Conservation (phyloP, 139 green algal genomes). For the Micractinium sp. region DNA sequence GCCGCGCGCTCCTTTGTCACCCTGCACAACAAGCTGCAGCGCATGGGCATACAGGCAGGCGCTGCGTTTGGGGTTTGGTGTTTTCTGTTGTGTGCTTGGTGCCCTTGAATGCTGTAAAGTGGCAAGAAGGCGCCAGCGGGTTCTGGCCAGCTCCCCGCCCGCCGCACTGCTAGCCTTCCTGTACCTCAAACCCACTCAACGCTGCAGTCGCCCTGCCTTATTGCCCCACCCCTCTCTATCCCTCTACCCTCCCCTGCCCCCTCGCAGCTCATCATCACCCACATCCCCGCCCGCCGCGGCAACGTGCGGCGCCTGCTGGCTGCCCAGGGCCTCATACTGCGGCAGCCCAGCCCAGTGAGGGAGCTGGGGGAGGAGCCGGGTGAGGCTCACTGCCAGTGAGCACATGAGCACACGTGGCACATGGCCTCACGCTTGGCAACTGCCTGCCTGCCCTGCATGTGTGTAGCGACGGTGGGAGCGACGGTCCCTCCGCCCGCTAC, state of each 20-base stretch:
- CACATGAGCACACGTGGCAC: too few species aligned
- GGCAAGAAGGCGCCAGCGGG: neutral
- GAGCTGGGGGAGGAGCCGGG: neutral
- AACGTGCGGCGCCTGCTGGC: conserved; percentile 51
- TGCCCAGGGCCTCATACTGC: conserved; percentile 60
- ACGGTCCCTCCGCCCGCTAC: too few species aligned
- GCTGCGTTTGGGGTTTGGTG: neutral
- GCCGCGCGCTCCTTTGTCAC: conserved; percentile 76
- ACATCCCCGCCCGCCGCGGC: conserved; percentile 37
- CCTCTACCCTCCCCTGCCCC: neutral
- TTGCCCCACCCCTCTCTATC: neutral
- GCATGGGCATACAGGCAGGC: conserved; percentile 45
- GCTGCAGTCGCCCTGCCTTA: neutral
- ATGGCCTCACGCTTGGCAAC: too few species aligned
- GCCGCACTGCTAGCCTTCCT: neutral
- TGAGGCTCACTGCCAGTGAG: neutral
- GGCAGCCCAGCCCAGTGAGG: neutral
- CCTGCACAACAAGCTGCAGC: conserved; percentile 52
- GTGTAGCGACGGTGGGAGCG: neutral
- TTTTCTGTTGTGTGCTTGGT: too few species aligned
- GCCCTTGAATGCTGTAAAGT: neutral
- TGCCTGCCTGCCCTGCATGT: neutral
- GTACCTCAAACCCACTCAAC: neutral
- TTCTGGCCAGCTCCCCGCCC: neutral
- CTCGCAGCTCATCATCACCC: conserved; percentile 63